Conservation (phyloP, 2,329 filamentous ascomycete genomes). For the Chaetomiaceae sp. region DNA sequence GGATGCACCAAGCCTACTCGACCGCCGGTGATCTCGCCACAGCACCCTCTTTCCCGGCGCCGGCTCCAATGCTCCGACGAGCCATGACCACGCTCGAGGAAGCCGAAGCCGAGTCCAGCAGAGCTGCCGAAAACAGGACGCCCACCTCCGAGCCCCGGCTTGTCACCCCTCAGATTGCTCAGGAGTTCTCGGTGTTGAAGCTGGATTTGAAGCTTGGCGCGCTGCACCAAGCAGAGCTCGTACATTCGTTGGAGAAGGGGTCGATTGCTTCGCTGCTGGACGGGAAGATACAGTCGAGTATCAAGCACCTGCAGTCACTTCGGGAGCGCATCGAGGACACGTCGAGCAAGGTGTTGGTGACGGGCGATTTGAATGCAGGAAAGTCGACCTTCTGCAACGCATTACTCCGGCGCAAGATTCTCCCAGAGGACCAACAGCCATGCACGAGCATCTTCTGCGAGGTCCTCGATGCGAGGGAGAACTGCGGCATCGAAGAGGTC, state of each 20-base stretch:
- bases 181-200: constrained; percentile 94
- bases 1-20: constrained; percentile 60
- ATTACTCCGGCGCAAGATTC: constrained; percentile 81
- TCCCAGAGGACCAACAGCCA: constrained; percentile 95
- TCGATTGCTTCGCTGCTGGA: constrained; percentile 89
- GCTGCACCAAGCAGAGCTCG: constrained; percentile 80
- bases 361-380: constrained; percentile 92
- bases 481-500: constrained; percentile 87
- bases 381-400: constrained; percentile 99
- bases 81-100: constrained; percentile 68
- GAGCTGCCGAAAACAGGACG: constrained; percentile 57
- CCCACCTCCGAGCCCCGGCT: constrained; percentile 69
- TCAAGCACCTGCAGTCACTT: constrained; percentile 81
- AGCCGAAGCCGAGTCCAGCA: constrained; percentile 66
- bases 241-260: constrained; percentile 88
- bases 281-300: constrained; percentile 88
- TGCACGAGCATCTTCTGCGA: constrained; percentile 99
- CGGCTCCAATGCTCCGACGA: constrained; percentile 48
- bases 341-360: constrained; percentile 92
- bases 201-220: constrained; percentile 87
- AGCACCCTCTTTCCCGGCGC: constrained; percentile 29
- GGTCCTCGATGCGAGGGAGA: constrained; percentile 87
- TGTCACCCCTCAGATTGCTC: constrained; percentile 85
- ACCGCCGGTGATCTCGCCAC: constrained; percentile 46
- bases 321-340: constrained; percentile 96